These are phyloP conservation scores for Lodderomyces elongisporus DNA, from an alignment of 1,139 yeast genomes.

Conservation along the genomic window DNA sequence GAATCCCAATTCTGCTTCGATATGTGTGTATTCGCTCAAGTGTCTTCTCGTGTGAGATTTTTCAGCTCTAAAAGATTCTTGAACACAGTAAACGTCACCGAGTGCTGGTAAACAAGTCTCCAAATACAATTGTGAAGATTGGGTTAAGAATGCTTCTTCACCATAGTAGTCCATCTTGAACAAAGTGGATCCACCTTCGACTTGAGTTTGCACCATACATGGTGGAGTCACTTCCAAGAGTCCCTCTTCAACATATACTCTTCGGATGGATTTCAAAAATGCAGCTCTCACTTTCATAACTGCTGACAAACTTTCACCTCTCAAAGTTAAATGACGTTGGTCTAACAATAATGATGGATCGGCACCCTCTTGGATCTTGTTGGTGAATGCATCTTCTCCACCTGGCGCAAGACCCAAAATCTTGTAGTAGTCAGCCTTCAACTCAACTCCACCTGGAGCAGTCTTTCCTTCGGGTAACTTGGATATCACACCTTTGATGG, in stretches of 20 bases:
- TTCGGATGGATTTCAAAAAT: conserved; percentile 68
- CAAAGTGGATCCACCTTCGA: conserved; percentile 97
- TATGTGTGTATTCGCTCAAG: conserved; percentile 92
- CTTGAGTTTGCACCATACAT: conserved; percentile 99
- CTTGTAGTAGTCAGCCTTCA: conserved; percentile 83
- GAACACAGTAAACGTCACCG: conserved; percentile 96
- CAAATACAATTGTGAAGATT: conserved; percentile 92
- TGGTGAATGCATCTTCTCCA: conserved; percentile 93
- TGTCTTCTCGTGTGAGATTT: conserved; percentile 99
- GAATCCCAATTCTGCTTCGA: conserved; percentile 91
- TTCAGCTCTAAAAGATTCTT: conserved; percentile 99
- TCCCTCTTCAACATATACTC: conserved; percentile 69
- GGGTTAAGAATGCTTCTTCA: conserved; percentile 94
- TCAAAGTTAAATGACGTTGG: conserved; percentile 87
- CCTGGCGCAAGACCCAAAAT: conserved; percentile 91
- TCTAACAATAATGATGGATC: conserved; percentile 91
- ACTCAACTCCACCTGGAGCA: conserved; percentile 98
- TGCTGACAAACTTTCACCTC: conserved; percentile 94
- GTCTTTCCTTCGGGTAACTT: conserved; percentile 92
- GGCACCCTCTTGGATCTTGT: conserved; percentile 88
- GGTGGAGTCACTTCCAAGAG: conserved; percentile 95
- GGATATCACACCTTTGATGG: conserved; percentile 73
- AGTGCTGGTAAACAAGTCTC: conserved; percentile 95
- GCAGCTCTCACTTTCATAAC: conserved; percentile 94
- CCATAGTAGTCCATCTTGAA: conserved; percentile 94